A percentile compares a stretch with the other conserved stretches of the same genome.
Evolutionary conservation across 176 grass and related monocot genomes (phyloP).

Genomic region (Alopecurus myosuroides): DNA sequence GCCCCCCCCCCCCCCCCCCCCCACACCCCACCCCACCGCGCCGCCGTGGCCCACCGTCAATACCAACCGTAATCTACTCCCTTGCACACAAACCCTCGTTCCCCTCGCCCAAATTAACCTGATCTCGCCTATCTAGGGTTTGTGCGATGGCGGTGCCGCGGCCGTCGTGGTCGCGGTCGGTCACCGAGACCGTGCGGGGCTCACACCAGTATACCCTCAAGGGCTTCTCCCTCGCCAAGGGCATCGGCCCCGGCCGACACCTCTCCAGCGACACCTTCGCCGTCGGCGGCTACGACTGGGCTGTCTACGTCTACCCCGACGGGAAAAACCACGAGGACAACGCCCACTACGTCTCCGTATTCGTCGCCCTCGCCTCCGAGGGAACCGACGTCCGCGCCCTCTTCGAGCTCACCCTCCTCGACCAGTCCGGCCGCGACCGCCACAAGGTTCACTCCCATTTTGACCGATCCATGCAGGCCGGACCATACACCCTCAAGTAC

Average conservation of each 20-base stretch:
- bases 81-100: background rate
- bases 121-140: slow-evolving; percentile 33
- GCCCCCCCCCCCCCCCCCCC: background rate
- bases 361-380: slow-evolving; percentile 81
- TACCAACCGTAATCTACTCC: background rate
- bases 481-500: slow-evolving; percentile 91
- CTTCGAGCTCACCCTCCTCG: slow-evolving; percentile 81
- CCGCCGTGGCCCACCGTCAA: background rate
- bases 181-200: slow-evolving; percentile 68
- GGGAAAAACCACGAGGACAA: slow-evolving; percentile 80
- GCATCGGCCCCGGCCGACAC: slow-evolving; percentile 61
- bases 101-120: background rate
- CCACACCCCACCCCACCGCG: background rate
- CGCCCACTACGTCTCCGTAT: slow-evolving; percentile 67
- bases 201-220: slow-evolving; percentile 74
- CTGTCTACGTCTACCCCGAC: slow-evolving; percentile 82
- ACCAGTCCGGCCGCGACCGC: slow-evolving; percentile 56
- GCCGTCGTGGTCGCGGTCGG: slow-evolving; percentile 52
- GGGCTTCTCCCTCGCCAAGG: slow-evolving; percentile 87
- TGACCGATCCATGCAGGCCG: slow-evolving; percentile 43
- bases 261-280: slow-evolving; percentile 70
- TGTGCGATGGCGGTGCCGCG: slow-evolving; percentile 41
- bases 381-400: slow-evolving; percentile 71
- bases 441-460: slow-evolving; percentile 94
- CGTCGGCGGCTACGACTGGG: slow-evolving; percentile 79